Conservation (phyloP, 75 land plant genomes). For the Adiantum capillusveneris region DNA sequence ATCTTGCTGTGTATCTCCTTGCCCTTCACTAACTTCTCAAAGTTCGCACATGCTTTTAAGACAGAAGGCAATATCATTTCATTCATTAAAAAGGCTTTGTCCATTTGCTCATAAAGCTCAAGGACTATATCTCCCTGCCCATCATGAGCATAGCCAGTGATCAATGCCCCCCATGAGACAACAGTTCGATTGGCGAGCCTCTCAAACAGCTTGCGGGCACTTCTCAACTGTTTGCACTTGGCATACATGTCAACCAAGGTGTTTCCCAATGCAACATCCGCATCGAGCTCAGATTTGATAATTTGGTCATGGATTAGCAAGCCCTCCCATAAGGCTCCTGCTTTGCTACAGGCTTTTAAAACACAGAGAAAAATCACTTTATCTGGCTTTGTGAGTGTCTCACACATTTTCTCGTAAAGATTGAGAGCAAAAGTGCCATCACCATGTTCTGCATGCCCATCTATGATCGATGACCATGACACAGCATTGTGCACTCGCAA, state of each 20-base stretch:
- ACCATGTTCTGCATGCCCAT: constrained; percentile 37
- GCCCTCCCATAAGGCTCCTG: constrained; percentile 32
- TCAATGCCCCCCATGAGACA: constrained; percentile 68
- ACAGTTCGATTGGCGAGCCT: constrained; percentile 39
- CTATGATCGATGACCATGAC: constrained; percentile 44
- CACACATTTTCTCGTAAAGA: constrained; percentile 25
- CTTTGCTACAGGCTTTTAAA: constrained; percentile 48
- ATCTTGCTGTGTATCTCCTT: not conserved
- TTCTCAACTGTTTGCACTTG: constrained; percentile 39
- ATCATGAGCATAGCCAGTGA: constrained; percentile 67
- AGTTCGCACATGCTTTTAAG: constrained; percentile 56
- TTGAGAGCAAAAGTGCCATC: constrained; percentile 28
- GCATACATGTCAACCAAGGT: constrained; percentile 71
- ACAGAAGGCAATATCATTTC: constrained; percentile 57
- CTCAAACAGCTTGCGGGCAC: constrained; percentile 46
- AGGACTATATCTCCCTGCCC: constrained; percentile 42
- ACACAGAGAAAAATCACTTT: constrained; percentile 16
- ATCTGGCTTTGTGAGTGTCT: constrained; percentile 7
- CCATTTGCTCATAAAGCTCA: constrained; percentile 43
- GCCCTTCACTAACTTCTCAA: too few relatives aligned
- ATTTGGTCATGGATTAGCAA: constrained; percentile 41
- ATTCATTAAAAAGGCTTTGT: constrained; percentile 24
- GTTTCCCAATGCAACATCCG: constrained; percentile 27
- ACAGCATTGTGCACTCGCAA: constrained; percentile 21
- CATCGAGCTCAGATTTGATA: constrained; percentile 10